Evolutionary conservation across 495 filamentous ascomycete genomes (phyloP).

Genomic region (Xylaria cubensis): DNA sequence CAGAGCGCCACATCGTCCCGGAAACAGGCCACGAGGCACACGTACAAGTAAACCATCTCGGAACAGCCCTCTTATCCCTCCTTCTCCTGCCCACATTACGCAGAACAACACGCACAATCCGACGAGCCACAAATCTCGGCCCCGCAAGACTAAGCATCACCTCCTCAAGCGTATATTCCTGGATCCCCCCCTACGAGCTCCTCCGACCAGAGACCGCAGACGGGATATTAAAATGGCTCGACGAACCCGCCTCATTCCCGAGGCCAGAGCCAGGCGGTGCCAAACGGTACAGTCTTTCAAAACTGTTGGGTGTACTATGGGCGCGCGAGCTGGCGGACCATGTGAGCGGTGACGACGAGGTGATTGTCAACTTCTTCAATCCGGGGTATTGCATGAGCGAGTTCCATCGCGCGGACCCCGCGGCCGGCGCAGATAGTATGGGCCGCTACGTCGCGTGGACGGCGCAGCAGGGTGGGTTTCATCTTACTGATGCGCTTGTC

Average conservation of each 20-base stretch:
- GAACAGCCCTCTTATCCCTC: conserved; percentile 30
- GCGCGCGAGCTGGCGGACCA: conserved; percentile 53
- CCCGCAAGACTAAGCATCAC: conserved; percentile 52
- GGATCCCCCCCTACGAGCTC: conserved; percentile 37
- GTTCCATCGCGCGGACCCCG: conserved; percentile 44
- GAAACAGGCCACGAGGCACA: conserved; percentile 52
- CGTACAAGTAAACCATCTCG: conserved; percentile 53
- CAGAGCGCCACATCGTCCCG: conserved; percentile 32
- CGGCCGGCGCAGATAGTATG: conserved; percentile 28
- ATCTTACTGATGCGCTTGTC: conserved; percentile 33
- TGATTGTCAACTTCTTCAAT: conserved; percentile 59
- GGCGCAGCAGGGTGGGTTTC: conserved; percentile 27
- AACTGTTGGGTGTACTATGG: conserved; percentile 57
- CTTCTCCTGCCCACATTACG: conserved; percentile 40
- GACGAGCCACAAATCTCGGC: neutral
- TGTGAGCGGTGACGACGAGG: conserved; percentile 34
- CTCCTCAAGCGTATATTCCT: conserved; percentile 44
- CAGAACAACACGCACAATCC: conserved; percentile 37
- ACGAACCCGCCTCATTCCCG: conserved; percentile 43
- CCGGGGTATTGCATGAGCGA: conserved; percentile 57
- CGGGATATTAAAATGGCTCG: conserved; percentile 52
- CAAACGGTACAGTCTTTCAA: conserved; percentile 53
- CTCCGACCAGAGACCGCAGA: conserved; percentile 39
- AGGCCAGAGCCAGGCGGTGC: conserved; percentile 39
- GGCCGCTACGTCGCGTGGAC: conserved; percentile 24